A percentile compares a stretch with the other conserved stretches of the same genome.
These are phyloP conservation scores for Populus tomentosa DNA, from an alignment of 441 rosid species.

Conservation along the genomic window DNA sequence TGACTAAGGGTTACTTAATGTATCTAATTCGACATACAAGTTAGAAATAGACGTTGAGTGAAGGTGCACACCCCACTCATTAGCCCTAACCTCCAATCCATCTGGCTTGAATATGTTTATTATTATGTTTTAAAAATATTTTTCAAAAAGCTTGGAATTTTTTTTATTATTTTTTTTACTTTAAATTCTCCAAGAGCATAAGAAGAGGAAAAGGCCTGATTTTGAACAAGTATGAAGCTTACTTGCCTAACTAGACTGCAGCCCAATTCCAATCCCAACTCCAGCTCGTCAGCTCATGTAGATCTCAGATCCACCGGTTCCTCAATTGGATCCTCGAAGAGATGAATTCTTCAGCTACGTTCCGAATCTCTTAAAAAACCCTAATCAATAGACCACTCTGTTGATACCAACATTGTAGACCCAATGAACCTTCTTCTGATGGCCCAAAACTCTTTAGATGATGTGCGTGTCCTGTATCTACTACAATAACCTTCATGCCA, in stretches of 20 bases:
- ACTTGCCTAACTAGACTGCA: neutral
- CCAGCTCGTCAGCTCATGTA: neutral
- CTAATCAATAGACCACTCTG: too few relatives aligned
- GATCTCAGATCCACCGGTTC: neutral
- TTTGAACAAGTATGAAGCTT: too few relatives aligned
- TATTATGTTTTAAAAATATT: too few relatives aligned
- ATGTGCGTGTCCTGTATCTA: too few relatives aligned
- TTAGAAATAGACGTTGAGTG: slow-evolving; percentile 1
- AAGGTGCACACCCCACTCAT: neutral
- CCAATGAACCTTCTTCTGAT: too few relatives aligned
- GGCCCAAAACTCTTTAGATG: too few relatives aligned
- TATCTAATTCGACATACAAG: neutral
- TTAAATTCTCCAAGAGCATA: neutral
- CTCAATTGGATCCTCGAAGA: neutral
- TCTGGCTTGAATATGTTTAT: neutral
- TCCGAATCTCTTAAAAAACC: too few relatives aligned
- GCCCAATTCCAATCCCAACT: neutral
- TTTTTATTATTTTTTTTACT: too few relatives aligned
- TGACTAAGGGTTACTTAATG: neutral
- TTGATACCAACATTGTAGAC: too few relatives aligned
- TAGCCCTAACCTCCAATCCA: neutral
- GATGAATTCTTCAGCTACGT: neutral
- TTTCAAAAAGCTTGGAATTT: too few relatives aligned
- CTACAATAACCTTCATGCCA: too few relatives aligned
- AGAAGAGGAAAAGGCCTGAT: neutral